Evolutionary conservation across 306 rosid genomes (phyloP), one percentile per base, ranked within the genome.

Genomic region (Mucuna pruriens): DNA sequence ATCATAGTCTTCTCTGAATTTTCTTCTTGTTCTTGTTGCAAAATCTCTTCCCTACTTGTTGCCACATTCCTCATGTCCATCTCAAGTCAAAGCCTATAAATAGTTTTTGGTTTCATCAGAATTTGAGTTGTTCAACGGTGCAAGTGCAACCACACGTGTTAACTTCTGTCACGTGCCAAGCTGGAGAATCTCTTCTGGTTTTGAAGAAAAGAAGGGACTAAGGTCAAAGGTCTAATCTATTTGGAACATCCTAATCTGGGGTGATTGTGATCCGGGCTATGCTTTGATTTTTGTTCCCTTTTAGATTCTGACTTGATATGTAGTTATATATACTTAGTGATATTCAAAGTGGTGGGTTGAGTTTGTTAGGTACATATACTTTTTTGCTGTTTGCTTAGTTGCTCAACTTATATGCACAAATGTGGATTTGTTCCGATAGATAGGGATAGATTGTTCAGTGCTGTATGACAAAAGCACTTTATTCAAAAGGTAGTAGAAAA

Each of bases 41-140:
- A 52, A 7, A 52, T 7, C 49, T 51, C 64, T 48, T n/a, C 15
- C 16, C 40, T 34, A 9, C 25, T 52, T 40, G 64, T 78, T 84
- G 77, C 48, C 83, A 44, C 67, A 46, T 63, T 84, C 58, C 31
- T 61, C 54, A 31, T 49, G 25, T 66, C 12, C 26, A 16, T 66
- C 80, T 25, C 52, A 49, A 78, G 87, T 84, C 87, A 79, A 84
- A 65, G 58, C 26, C 23, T 39, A 7, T 62, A 60, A 71, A 5
- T 55, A 39, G 5, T 19, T 20, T 11, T 46, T 74, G 20, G 75
- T 52, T 63, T 81, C 73, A 67, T 25, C 54, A 22, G 76, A 51
- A 6, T 77, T 77, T 77, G 79, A 83, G 45, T 52, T 46, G 73
- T 61, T 71, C 83, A 78, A 65, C 63, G 22, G 31, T 69, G 71